A percentile compares a stretch with the other conserved stretches of the same genome.
Conservation (phyloP, 1,284 basidiomycete genomes). For the Pterulicium gracile region DNA sequence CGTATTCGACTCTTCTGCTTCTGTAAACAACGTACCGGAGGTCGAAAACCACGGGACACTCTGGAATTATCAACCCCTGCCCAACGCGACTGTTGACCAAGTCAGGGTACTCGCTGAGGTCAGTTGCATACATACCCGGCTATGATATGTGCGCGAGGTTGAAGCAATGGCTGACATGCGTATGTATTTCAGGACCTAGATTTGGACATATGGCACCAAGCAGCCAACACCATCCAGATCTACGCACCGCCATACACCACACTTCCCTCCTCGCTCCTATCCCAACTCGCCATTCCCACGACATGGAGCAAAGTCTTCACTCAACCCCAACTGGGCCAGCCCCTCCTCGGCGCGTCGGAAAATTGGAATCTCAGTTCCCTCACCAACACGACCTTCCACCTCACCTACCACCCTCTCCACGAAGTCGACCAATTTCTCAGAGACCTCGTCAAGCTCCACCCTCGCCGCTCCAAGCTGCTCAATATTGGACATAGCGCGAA, state of each 20-base stretch:
- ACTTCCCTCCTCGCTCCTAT: not conserved
- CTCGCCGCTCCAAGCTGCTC: slow-evolving; percentile 28
- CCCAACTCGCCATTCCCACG: not conserved
- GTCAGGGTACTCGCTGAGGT: not conserved
- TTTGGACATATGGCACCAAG: not conserved
- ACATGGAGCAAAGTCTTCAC: not conserved
- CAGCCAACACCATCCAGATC: not conserved
- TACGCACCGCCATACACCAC: not conserved
- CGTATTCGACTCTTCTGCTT: not conserved
- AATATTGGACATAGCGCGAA: slow-evolving; percentile 41
- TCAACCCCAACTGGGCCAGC: not conserved
- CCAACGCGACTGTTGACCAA: not conserved
- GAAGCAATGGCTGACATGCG: not conserved
- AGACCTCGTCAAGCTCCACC: slow-evolving; percentile 30
- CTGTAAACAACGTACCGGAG: not conserved
- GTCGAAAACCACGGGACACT: not conserved
- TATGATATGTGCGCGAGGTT: no score
- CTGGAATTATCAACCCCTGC: not conserved
- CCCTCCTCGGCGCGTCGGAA: not conserved
- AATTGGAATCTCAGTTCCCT: not conserved
- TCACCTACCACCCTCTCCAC: slow-evolving; percentile 38
- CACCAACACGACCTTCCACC: slow-evolving; percentile 27
- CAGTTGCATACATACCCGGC: no score
- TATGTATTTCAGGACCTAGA: not conserved
- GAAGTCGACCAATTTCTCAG: slow-evolving; percentile 44